phyloP scores from a whole-genome alignment of 768 basidiomycete genomes.

The Phlebiopsis flavidoalba region DNA sequence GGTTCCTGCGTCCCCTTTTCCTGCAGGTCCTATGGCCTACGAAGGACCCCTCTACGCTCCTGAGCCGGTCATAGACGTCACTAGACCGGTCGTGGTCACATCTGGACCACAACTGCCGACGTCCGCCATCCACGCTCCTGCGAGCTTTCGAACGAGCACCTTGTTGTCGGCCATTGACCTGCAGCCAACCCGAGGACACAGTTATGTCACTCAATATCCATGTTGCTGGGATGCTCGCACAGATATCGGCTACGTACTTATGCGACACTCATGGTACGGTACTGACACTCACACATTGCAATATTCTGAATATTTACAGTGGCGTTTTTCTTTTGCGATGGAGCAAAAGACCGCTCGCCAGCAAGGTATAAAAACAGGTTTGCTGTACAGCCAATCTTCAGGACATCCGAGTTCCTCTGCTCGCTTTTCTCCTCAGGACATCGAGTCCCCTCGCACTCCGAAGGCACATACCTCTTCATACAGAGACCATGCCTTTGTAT shows the following conservation, averaged over 20 bases:
- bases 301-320: background rate
- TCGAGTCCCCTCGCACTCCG: background rate
- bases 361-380: slow-evolving; percentile 1
- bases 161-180: background rate
- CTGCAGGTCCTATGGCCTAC: background rate
- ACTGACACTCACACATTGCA: background rate
- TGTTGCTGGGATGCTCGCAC: background rate
- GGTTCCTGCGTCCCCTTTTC: no score
- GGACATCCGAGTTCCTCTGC: slow-evolving; percentile 2
- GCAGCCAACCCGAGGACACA: background rate
- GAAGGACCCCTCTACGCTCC: no score
- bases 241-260: background rate
- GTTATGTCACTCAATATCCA: background rate
- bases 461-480: background rate
- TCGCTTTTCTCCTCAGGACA: slow-evolving; percentile 1
- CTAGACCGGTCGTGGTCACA: background rate
- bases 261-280: background rate
- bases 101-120: background rate
- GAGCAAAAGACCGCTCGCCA: background rate
- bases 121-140: background rate
- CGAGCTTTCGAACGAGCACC: background rate
- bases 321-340: background rate
- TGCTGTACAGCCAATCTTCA: background rate
- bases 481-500: slow-evolving; percentile 10
- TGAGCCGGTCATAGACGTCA: no score